Conservation (phyloP, 2,329 filamentous ascomycete species). For the Alternaria gansuensis region DNA sequence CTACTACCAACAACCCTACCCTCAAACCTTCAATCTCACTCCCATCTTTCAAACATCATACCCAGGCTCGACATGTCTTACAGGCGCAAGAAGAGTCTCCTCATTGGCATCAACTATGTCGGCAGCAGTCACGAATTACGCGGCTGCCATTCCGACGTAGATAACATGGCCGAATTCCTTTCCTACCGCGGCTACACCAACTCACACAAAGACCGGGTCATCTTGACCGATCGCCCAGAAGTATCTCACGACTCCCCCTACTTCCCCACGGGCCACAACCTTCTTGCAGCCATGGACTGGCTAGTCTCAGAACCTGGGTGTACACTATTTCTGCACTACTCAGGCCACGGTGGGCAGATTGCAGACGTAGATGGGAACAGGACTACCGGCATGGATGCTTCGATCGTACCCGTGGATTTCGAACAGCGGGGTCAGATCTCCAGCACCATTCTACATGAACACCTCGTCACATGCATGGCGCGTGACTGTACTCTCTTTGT, state of each 20-base stretch:
- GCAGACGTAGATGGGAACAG: conserved; percentile 55
- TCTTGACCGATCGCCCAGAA: conserved; percentile 54
- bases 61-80: conserved; percentile 25
- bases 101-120: conserved; percentile 64
- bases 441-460: conserved; percentile 62
- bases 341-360: conserved; percentile 67
- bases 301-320: conserved; percentile 63
- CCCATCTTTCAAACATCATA: background rate
- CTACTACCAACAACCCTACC: background rate
- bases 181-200: conserved; percentile 56
- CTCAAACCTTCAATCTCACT: background rate
- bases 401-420: conserved; percentile 65
- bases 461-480: conserved; percentile 62
- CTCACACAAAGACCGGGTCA: conserved; percentile 55
- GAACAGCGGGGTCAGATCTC: conserved; percentile 63
- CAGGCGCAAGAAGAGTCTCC: conserved; percentile 57
- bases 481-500: conserved; percentile 63
- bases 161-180: conserved; percentile 60
- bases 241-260: conserved; percentile 45
- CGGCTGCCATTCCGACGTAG: conserved; percentile 61
- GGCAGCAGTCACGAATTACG: conserved; percentile 56
- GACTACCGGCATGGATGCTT: conserved; percentile 56
- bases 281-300: conserved; percentile 66
- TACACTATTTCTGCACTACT: conserved; percentile 66
- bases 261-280: conserved; percentile 56